These are phyloP conservation scores for Aspergillus novofumigatus DNA, from an alignment of 2,329 filamentous ascomycete genomes.

Conservation along the genomic window DNA sequence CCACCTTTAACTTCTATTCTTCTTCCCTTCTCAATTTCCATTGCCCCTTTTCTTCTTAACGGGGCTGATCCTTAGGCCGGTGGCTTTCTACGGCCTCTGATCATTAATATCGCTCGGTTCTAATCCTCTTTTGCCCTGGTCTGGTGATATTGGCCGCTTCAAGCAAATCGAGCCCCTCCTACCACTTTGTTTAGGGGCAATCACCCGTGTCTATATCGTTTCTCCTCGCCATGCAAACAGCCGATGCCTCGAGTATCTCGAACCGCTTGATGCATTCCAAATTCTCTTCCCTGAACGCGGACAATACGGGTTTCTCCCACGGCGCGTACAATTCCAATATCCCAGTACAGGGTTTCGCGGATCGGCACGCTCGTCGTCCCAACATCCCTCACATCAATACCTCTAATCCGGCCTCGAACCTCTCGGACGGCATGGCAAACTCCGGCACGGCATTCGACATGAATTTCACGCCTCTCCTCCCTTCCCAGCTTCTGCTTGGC, in stretches of 20 bases:
- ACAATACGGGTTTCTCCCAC: slow-evolving; percentile 87
- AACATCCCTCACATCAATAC: slow-evolving; percentile 95
- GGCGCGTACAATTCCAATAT: slow-evolving; percentile 79
- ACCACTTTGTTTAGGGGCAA: slow-evolving; percentile 70
- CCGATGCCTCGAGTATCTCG: slow-evolving; percentile 61
- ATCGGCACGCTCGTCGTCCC: slow-evolving; percentile 74
- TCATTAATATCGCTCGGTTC: slow-evolving; percentile 11
- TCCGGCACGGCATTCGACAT: slow-evolving; percentile 91
- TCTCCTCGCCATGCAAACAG: slow-evolving; percentile 79
- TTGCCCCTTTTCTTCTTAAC: slow-evolving; percentile 13
- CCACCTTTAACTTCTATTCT: slow-evolving; percentile 12
- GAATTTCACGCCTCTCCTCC: slow-evolving; percentile 95
- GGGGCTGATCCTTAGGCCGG: slow-evolving; percentile 14
- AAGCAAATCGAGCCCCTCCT: slow-evolving; percentile 55
- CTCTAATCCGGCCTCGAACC: slow-evolving; percentile 57
- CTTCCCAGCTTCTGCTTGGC: slow-evolving; percentile 88
- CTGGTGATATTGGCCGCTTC: slow-evolving; percentile 16
- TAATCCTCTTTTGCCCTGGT: slow-evolving; percentile 10
- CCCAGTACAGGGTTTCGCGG: slow-evolving; percentile 71
- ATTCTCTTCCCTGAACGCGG: slow-evolving; percentile 64
- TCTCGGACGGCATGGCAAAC: slow-evolving; percentile 68
- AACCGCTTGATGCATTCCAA: slow-evolving; percentile 70
- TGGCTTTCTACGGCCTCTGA: slow-evolving; percentile 15
- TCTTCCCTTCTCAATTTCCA: slow-evolving; percentile 10
- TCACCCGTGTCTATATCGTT: slow-evolving; percentile 62